Evolutionary conservation across 371 early-diverging fungal genomes (phyloP), one percentile per base, ranked within the genome.

Genomic region (Umbelopsis sp.): DNA sequence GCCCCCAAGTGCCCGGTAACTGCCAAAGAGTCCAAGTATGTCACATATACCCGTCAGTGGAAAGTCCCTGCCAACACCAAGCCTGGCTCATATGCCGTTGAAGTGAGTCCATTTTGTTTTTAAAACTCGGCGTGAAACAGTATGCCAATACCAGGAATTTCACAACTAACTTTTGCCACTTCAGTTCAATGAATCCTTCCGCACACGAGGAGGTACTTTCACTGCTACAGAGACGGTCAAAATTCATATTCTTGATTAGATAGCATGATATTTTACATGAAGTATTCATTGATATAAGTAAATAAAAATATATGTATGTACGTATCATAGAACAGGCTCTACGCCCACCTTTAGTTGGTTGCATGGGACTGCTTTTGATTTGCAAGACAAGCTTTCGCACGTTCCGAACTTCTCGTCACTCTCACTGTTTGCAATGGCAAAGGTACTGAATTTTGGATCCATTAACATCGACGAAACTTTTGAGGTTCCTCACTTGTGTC

Each of bases 381-480:
- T 2, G 57, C 1, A 7, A 7, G 2, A 22, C 22, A 18, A 57
- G 35, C 29, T 57, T 57, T 29, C 22, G 35, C 29, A 20, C 18
- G 20, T 35, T 29, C 57, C 50, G 50, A 41, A 41, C 5, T 1
- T 65, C 14, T 14, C 48, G 46, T 16, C n/a, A 14, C 32, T 45
- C 29, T 22, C 46, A 45, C 16, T 14, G 32, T 18, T 16, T 14
- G 50, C 35, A 18, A 70, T 70, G 70, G 50, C 41, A 16, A 64
- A 44, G 38, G 46, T 65, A 45, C 79, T 91, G 44, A 86, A 87
- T 67, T 87, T 93, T 78, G 96, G 96, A 12, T 94, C 96, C 6
- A 84, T 94, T 74, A 97, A 96, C 80, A 88, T 95, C 65, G 97
- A 97, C 76, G 94, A 96, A 53, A 91, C 93, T 48, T 96, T 91